phyloP scores from a whole-genome alignment of 208 protist species.

The Trypanosoma mega region DNA sequence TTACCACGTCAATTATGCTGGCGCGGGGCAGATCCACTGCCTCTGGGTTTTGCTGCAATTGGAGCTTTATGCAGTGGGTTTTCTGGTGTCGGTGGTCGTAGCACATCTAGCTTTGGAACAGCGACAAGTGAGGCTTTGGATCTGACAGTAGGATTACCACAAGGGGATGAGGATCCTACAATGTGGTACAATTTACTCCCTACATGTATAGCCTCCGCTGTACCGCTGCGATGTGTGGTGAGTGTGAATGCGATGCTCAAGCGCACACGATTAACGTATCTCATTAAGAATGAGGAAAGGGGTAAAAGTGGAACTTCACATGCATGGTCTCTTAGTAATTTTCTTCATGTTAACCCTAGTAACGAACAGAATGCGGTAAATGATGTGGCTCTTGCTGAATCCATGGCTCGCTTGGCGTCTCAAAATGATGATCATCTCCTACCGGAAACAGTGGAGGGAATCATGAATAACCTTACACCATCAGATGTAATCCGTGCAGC shows the following conservation, averaged over 20 bases:
- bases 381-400: constrained; percentile 11
- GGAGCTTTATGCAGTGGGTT: no score
- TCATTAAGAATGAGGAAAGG: constrained; percentile 15
- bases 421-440: neutral
- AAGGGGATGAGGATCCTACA: no score
- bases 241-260: constrained; percentile 27
- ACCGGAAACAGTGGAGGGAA: neutral
- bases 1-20: constrained; percentile 24
- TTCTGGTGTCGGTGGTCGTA: no score
- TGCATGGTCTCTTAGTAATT: no score
- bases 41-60: constrained; percentile 22
- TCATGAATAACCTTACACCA: neutral
- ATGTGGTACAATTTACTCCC: neutral
- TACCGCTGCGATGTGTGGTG: constrained; percentile 18
- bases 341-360: neutral
- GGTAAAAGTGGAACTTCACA: no score
- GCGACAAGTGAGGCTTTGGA: no score
- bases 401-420: constrained; percentile 9
- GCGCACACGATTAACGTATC: constrained; percentile 26
- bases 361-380: neutral
- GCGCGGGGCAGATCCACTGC: constrained; percentile 15
- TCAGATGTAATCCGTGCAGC: constrained; percentile 13
- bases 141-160: no score
- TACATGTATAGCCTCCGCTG: neutral
- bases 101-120: no score